phyloP scores from a whole-genome alignment of 331 rosid species.

The Spiraea crenata region DNA sequence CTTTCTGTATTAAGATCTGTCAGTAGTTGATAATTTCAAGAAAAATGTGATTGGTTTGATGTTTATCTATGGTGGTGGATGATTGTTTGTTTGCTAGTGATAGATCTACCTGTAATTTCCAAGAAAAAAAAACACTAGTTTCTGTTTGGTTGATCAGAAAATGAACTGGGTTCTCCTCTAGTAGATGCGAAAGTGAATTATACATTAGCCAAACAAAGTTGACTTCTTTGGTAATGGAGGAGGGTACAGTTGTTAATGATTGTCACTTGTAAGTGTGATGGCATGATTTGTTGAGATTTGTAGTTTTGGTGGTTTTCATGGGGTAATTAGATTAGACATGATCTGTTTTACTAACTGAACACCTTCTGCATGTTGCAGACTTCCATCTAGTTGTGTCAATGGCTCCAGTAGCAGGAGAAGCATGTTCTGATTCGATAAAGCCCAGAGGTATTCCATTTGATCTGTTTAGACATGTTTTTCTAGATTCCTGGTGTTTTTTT shows the following conservation, averaged over 20 bases:
- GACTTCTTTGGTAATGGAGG: background rate
- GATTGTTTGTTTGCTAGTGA: background rate
- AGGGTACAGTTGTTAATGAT: background rate
- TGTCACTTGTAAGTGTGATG: background rate
- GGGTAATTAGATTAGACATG: conserved; percentile 1
- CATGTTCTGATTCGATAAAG: conserved; percentile 54
- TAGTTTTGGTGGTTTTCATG: background rate
- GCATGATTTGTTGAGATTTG: background rate
- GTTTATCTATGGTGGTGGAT: background rate
- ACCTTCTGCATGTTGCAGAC: conserved; percentile 30
- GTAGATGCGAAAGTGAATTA: background rate
- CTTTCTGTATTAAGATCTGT: conserved; percentile 27
- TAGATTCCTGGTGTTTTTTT: background rate
- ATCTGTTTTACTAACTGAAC: background rate
- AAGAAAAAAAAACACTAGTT: background rate
- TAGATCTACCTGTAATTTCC: conserved; percentile 23
- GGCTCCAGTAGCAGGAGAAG: conserved; percentile 55
- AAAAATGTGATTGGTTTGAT: background rate
- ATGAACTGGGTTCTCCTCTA: background rate
- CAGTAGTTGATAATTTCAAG: background rate
- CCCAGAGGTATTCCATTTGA: conserved; percentile 51
- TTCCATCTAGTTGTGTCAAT: conserved; percentile 33
- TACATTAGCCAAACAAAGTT: background rate
- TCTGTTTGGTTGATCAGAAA: conserved; percentile 16
- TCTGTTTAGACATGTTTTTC: background rate